These are phyloP conservation scores for Orbilia javanica DNA, from an alignment of 2,329 filamentous ascomycete genomes.

Conservation along the genomic window DNA sequence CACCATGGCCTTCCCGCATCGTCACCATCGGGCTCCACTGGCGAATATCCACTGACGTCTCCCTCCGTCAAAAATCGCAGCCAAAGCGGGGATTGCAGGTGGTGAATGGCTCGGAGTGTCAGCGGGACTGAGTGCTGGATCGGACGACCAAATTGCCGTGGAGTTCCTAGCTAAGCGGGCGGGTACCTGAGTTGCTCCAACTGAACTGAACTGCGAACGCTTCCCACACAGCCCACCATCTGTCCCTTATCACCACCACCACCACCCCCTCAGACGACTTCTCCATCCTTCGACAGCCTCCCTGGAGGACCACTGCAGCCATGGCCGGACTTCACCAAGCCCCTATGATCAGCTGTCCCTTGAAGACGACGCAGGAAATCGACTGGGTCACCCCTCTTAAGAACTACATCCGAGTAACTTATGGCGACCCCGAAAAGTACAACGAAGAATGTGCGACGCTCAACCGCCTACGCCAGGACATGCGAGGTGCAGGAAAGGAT, in stretches of 20 bases:
- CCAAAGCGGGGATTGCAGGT: background rate
- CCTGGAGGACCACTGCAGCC: conserved; percentile 34
- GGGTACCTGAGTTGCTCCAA: conserved; percentile 40
- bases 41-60: background rate
- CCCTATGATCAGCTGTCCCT: conserved; percentile 58
- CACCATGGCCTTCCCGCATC: conserved; percentile 11
- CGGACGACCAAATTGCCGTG: conserved; percentile 32
- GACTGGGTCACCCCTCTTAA: conserved; percentile 96
- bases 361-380: conserved; percentile 89
- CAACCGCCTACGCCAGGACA: conserved; percentile 95
- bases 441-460: conserved; percentile 93
- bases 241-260: conserved; percentile 16
- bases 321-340: conserved; percentile 58
- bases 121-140: conserved; percentile 20
- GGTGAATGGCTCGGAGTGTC: background rate
- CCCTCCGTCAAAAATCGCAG: conserved; percentile 7
- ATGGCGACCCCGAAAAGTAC: conserved; percentile 96
- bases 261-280: conserved; percentile 54
- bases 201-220: conserved; percentile 11
- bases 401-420: conserved; percentile 89
- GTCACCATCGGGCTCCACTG: background rate
- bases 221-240: conserved; percentile 25
- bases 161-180: conserved; percentile 52
- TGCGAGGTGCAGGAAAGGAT: conserved; percentile 96
- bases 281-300: conserved; percentile 20